These are phyloP conservation scores for Xerocomus nothofagi DNA, from an alignment of 1,284 basidiomycete species.

Conservation along the genomic window DNA sequence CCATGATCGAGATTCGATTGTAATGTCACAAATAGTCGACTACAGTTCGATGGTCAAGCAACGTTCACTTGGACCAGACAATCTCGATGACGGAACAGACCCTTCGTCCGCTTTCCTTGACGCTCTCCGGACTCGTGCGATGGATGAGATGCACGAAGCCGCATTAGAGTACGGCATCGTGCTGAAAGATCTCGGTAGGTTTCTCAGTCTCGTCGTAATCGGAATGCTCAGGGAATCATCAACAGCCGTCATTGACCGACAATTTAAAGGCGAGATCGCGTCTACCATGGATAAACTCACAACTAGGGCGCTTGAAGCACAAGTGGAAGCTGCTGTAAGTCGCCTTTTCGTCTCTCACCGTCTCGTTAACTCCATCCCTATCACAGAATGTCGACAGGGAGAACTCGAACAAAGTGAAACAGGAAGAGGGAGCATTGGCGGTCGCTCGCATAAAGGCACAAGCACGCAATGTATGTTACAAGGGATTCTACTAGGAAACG, in stretches of 20 bases:
- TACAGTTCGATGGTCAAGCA: conserved; percentile 74
- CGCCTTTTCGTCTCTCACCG: neutral
- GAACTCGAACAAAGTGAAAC: conserved; percentile 82
- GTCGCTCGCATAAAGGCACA: conserved; percentile 76
- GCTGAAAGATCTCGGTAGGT: conserved; percentile 70
- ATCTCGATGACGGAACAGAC: conserved; percentile 66
- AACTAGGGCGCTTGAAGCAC: conserved; percentile 75
- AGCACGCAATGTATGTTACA: conserved; percentile 50
- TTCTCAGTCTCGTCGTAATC: neutral
- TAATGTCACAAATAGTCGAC: conserved; percentile 40
- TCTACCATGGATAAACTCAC: conserved; percentile 82
- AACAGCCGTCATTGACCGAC: conserved; percentile 75
- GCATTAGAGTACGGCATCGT: conserved; percentile 79
- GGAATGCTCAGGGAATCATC: conserved; percentile 4
- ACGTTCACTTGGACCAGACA: conserved; percentile 71
- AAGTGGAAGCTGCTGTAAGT: conserved; percentile 78
- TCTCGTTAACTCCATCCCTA: neutral
- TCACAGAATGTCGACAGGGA: conserved; percentile 75
- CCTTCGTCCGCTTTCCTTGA: conserved; percentile 75
- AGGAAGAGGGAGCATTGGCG: conserved; percentile 72
- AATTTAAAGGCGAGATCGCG: conserved; percentile 82
- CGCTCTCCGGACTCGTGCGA: conserved; percentile 73
- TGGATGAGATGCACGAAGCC: conserved; percentile 79
- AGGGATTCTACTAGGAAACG: neutral
- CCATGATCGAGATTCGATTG: conserved; percentile 25